phyloP scores from a whole-genome alignment of 148 eudicot genomes.

The Rheum nobile region DNA sequence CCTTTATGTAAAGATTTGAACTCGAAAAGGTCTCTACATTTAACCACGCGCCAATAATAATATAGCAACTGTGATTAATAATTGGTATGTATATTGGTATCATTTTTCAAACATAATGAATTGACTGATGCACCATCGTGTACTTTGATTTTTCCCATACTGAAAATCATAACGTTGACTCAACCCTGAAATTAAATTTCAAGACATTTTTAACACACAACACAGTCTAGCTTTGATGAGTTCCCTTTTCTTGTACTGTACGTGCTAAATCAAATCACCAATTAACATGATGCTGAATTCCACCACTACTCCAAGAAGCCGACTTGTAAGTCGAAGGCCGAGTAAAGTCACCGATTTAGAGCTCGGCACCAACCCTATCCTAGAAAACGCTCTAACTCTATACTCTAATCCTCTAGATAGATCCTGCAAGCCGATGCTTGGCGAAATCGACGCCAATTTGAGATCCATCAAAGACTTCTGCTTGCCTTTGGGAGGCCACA shows the following conservation, averaged over 20 bases:
- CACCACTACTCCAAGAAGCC: not conserved
- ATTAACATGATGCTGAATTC: not conserved
- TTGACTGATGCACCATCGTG: too few relatives aligned
- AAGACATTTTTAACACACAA: too few relatives aligned
- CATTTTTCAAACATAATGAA: too few relatives aligned
- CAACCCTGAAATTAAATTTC: too few relatives aligned
- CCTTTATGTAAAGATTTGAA: too few relatives aligned
- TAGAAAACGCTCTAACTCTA: not conserved
- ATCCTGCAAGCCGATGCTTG: not conserved
- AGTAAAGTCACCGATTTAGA: not conserved
- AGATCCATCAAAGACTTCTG: not conserved
- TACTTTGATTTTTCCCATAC: too few relatives aligned
- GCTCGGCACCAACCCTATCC: not conserved
- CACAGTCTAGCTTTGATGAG: not conserved
- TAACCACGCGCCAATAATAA: too few relatives aligned
- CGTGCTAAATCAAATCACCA: not conserved
- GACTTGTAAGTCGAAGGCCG: not conserved
- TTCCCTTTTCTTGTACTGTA: not conserved
- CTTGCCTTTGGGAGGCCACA: not conserved
- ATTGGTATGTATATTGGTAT: too few relatives aligned
- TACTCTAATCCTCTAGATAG: not conserved
- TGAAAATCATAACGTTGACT: too few relatives aligned
- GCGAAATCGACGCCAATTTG: not conserved
- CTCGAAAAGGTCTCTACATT: too few relatives aligned
- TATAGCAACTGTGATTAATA: too few relatives aligned